These are phyloP conservation scores for Rhizodiscina lignyota DNA, from an alignment of 495 filamentous ascomycete genomes.

Conservation along the genomic window DNA sequence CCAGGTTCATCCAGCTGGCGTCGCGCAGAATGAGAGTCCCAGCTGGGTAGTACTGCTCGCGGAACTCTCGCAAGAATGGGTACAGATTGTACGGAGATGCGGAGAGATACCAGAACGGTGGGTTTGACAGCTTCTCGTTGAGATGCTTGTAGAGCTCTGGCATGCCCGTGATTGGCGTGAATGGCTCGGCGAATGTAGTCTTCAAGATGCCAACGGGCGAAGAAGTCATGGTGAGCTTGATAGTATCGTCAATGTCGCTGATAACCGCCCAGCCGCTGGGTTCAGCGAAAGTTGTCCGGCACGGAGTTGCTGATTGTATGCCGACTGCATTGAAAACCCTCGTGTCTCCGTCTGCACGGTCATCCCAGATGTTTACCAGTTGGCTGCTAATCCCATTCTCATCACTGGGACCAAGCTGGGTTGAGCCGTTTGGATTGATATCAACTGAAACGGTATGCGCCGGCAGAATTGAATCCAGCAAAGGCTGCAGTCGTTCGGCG, in stretches of 20 bases:
- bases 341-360: conserved; percentile 11
- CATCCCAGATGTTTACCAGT: conserved; percentile 24
- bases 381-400: conserved; percentile 54
- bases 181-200: conserved; percentile 65
- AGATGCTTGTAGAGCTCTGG: conserved; percentile 61
- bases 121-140: conserved; percentile 32
- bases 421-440: conserved; percentile 23
- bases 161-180: conserved; percentile 61
- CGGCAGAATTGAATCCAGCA: conserved; percentile 59
- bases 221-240: conserved; percentile 76
- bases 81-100: conserved; percentile 93
- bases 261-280: conserved; percentile 77
- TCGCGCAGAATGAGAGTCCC: conserved; percentile 77
- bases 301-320: conserved; percentile 23
- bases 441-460: conserved; percentile 44
- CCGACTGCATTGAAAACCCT: conserved; percentile 26
- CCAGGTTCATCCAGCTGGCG: conserved; percentile 71
- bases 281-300: conserved; percentile 56
- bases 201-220: conserved; percentile 62
- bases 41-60: conserved; percentile 48
- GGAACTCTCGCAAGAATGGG: conserved; percentile 63
- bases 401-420: conserved; percentile 52
- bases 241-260: conserved; percentile 90
- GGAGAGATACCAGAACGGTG: conserved; percentile 84
- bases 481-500: conserved; percentile 51